phyloP scores from a whole-genome alignment of 192 early-diverging fungal genomes.

The Backusella tuberculispora region DNA sequence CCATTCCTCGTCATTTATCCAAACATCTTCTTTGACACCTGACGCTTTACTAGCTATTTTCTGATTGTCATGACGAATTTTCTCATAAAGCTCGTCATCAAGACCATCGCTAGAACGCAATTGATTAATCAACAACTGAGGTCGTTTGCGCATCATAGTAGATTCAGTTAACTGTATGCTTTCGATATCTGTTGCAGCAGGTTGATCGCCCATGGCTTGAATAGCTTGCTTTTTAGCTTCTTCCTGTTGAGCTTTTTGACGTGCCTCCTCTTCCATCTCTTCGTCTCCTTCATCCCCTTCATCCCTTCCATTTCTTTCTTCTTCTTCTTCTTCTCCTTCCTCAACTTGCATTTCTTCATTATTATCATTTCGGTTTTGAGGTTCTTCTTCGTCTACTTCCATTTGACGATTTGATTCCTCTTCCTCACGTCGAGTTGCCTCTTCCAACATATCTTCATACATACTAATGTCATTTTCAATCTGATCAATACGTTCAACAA shows the following conservation, averaged over 20 bases:
- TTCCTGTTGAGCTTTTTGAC: slow-evolving; percentile 25
- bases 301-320: slow-evolving; percentile 15
- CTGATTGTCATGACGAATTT: slow-evolving; percentile 36
- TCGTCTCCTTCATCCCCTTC: slow-evolving; percentile 25
- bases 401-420: slow-evolving; percentile 8
- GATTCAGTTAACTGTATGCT: slow-evolving; percentile 32
- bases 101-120: slow-evolving; percentile 44
- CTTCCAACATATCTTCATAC: slow-evolving; percentile 37
- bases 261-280: slow-evolving; percentile 22
- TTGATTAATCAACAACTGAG: slow-evolving; percentile 49
- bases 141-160: slow-evolving; percentile 38
- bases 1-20: slow-evolving; percentile 35
- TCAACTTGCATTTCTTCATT: background rate
- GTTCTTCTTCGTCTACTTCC: background rate
- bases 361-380: background rate
- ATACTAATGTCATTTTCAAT: slow-evolving; percentile 43
- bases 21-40: slow-evolving; percentile 28
- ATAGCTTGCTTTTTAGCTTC: slow-evolving; percentile 27
- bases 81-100: slow-evolving; percentile 42
- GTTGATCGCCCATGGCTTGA: slow-evolving; percentile 25
- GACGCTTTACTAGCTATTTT: slow-evolving; percentile 28
- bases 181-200: background rate
- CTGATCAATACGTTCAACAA: slow-evolving; percentile 43
- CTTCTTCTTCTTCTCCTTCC: slow-evolving; percentile 17
- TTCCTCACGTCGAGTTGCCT: slow-evolving; percentile 17